These are phyloP conservation scores for Eucalyptus cloeziana DNA, from an alignment of 345 rosid genomes.

Conservation along the genomic window DNA sequence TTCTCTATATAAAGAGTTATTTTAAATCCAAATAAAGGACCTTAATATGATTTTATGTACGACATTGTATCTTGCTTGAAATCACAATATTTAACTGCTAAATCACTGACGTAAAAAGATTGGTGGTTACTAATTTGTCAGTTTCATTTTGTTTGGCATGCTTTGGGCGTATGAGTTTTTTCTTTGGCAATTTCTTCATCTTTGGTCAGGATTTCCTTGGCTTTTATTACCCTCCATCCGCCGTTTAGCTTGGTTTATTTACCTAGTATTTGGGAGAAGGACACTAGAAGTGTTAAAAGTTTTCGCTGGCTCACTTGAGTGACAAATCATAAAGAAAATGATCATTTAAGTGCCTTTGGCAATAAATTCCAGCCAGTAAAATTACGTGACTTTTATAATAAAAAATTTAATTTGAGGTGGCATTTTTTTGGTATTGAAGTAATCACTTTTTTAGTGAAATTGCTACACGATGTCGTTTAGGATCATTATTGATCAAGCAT, in stretches of 20 bases:
- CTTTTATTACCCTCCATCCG: not conserved
- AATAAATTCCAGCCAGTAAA: accelerated
- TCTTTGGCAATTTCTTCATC: not conserved
- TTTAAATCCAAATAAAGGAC: not conserved
- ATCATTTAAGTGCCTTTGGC: accelerated
- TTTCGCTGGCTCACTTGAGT: accelerated
- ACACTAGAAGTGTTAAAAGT: too few species aligned
- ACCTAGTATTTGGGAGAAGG: not conserved
- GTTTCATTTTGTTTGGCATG: not conserved
- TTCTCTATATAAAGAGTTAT: not conserved
- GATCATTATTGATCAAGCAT: accelerated
- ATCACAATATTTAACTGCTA: not conserved
- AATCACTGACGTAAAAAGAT: not conserved
- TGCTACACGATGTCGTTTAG: too few species aligned
- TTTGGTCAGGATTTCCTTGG: not conserved
- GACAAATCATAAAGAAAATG: accelerated
- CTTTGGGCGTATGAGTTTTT: not conserved
- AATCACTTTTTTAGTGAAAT: accelerated
- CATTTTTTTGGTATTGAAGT: too few species aligned
- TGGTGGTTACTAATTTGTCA: not conserved
- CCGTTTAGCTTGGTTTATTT: not conserved
- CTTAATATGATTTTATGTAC: not conserved
- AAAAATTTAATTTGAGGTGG: accelerated
- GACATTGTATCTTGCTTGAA: accelerated
- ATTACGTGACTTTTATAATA: too few species aligned